Conservation (phyloP, 1,139 yeast species). For the Kurtzmaniella natalensis region DNA sequence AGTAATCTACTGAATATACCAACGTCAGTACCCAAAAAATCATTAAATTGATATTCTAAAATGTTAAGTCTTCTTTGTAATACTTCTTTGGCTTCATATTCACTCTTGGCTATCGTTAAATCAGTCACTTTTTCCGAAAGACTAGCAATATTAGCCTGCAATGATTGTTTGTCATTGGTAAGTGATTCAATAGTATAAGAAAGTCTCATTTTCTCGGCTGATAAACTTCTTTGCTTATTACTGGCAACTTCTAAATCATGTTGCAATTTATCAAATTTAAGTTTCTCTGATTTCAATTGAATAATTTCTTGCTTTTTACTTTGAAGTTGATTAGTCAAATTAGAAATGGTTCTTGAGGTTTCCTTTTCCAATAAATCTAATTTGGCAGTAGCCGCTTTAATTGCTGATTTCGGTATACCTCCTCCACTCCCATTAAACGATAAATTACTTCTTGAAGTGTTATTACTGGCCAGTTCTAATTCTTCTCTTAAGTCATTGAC, state of each 20-base stretch:
- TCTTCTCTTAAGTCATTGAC: constrained; percentile 22
- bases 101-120: constrained; percentile 16
- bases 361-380: constrained; percentile 22
- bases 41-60: constrained; percentile 36
- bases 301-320: constrained; percentile 25
- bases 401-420: constrained; percentile 6
- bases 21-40: constrained; percentile 33
- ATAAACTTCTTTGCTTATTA: constrained; percentile 44
- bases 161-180: constrained; percentile 30
- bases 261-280: constrained; percentile 25
- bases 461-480: constrained; percentile 1
- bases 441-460: not conserved
- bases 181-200: constrained; percentile 38
- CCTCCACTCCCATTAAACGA: not conserved
- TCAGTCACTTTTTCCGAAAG: constrained; percentile 28
- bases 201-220: constrained; percentile 47
- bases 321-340: constrained; percentile 26
- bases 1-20: constrained; percentile 39
- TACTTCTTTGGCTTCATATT: constrained; percentile 14
- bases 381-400: constrained; percentile 10
- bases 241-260: constrained; percentile 40
- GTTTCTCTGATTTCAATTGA: constrained; percentile 17
- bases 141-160: constrained; percentile 28
- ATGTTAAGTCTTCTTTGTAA: constrained; percentile 15
- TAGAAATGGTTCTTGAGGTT: constrained; percentile 21